Evolutionary conservation across 495 filamentous ascomycete genomes (phyloP), one percentile per base, ranked within the genome.

Genomic region (Penicillium pancosmium): DNA sequence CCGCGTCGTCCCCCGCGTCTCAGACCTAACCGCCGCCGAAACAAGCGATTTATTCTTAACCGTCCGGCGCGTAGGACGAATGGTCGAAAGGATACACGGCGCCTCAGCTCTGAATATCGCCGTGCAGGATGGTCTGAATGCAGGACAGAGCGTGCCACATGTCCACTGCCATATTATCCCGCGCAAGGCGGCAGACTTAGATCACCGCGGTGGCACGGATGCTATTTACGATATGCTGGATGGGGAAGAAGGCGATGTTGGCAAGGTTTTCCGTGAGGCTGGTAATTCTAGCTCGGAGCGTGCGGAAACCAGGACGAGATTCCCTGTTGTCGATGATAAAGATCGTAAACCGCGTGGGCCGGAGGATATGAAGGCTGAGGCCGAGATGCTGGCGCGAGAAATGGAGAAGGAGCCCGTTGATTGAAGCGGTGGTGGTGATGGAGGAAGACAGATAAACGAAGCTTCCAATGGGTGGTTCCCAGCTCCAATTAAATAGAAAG

Each of bases 131-230:
- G 94, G 94, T 10, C 72, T 71, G 25, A 90, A 90, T 61, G 91
- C 95, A 1, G 94, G 94, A 0, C 94, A 98, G 80, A 90, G 84
- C 25, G 92, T 98, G 21, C 78, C 89, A 10, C 94, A 98, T 76
- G 86, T 98, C 13, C 95, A 98, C 74, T 87, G 89, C 50, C 95
- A 98, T 77, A 85, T 98, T 35, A 97, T 98, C 53, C 94, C 94
- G 21, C 77, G 94, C 41, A 81, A 81, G 63, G 60, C 56, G 55
- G 76, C 71, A 19, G 86, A 89, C 77, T 50, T 87, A 52, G 76
- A 80, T 61, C 63, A 74, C 49, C 62, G 40, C 43, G 85, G 82
- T 4, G 82, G 79, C 0, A 80, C 73, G 25, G 86, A 89, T 77
- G 77, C 74, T 61, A 83, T 98, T 50, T 96, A 98, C 74, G 83